phyloP scores from a whole-genome alignment of 495 filamentous ascomycete species.

The Aeminium ludgeri region DNA sequence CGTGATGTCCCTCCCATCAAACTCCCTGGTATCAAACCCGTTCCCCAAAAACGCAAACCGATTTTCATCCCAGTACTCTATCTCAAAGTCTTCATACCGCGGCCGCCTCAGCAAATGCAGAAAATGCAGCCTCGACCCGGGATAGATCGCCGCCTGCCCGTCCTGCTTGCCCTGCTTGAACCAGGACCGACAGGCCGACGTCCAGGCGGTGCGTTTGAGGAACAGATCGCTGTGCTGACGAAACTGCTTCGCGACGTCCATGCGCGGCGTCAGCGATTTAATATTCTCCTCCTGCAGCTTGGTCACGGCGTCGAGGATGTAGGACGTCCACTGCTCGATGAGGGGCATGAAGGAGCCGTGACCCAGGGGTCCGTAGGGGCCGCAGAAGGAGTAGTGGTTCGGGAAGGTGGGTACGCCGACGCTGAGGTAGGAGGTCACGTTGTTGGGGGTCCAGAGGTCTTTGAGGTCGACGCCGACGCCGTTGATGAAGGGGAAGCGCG shows the following conservation, averaged over 20 bases:
- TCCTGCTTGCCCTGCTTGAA: slow-evolving; percentile 28
- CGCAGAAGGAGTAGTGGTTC: slow-evolving; percentile 24
- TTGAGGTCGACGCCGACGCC: slow-evolving; percentile 19
- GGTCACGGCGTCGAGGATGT: slow-evolving; percentile 22
- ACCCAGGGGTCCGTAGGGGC: slow-evolving; percentile 23
- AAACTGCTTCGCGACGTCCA: slow-evolving; percentile 18
- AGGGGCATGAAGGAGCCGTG: slow-evolving; percentile 27
- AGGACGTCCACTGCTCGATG: slow-evolving; percentile 25
- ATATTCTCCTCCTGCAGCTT: slow-evolving; percentile 25
- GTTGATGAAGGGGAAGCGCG: slow-evolving; percentile 24
- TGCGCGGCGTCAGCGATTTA: slow-evolving; percentile 20
- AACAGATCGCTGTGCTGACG: slow-evolving; percentile 24
- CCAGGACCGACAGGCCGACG: slow-evolving; percentile 21
- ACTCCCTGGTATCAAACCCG: slow-evolving; percentile 26
- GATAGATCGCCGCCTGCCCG: slow-evolving; percentile 27
- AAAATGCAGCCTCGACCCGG: slow-evolving; percentile 27
- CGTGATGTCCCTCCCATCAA: slow-evolving; percentile 26
- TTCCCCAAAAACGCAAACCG: slow-evolving; percentile 29
- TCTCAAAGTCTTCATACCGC: slow-evolving; percentile 29
- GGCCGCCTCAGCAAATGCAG: slow-evolving; percentile 26
- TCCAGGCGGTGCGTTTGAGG: slow-evolving; percentile 27
- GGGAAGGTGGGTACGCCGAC: slow-evolving; percentile 21
- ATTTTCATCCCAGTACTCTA: slow-evolving; percentile 26
- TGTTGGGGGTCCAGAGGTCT: slow-evolving; percentile 19
- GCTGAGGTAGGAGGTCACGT: slow-evolving; percentile 22